Percentiles rank a stretch among this genome's conserved stretches.
phyloP scores from a whole-genome alignment of 164 flowering plant species.

The Magnolia sinica region DNA sequence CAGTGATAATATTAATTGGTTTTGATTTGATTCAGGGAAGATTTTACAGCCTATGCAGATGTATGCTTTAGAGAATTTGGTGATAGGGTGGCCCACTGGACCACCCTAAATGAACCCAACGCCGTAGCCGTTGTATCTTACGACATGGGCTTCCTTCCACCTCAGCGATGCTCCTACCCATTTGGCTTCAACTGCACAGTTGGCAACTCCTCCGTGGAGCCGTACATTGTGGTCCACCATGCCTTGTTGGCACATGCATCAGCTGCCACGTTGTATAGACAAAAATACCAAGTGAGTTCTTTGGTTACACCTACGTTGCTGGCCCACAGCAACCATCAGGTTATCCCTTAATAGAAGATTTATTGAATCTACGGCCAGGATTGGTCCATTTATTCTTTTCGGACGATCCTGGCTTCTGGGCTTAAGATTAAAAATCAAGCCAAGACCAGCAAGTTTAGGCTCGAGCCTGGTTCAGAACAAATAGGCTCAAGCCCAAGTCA shows the following conservation, averaged over 20 bases:
- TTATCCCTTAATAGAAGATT: no score
- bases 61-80: conserved; percentile 50
- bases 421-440: no score
- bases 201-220: conserved; percentile 54
- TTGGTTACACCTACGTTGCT: not conserved
- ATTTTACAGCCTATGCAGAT: conserved; percentile 52
- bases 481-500: no score
- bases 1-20: not conserved
- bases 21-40: conserved; percentile 45
- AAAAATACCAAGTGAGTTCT: conserved; percentile 34
- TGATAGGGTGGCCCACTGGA: conserved; percentile 51
- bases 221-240: conserved; percentile 43
- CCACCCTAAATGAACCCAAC: conserved; percentile 50
- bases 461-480: no score
- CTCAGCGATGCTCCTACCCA: conserved; percentile 39
- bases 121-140: conserved; percentile 27
- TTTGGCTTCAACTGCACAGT: conserved; percentile 28
- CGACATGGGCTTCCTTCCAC: conserved; percentile 32
- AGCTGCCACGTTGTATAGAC: conserved; percentile 32
- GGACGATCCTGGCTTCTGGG: no score
- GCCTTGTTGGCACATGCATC: conserved; percentile 49
- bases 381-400: not conserved
- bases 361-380: not conserved
- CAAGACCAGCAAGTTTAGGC: no score
- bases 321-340: no score